Percentiles rank a stretch among this genome's conserved stretches.
phyloP scores from a whole-genome alignment of 2,329 filamentous ascomycete genomes.

The Pseudocercospora ulei region DNA sequence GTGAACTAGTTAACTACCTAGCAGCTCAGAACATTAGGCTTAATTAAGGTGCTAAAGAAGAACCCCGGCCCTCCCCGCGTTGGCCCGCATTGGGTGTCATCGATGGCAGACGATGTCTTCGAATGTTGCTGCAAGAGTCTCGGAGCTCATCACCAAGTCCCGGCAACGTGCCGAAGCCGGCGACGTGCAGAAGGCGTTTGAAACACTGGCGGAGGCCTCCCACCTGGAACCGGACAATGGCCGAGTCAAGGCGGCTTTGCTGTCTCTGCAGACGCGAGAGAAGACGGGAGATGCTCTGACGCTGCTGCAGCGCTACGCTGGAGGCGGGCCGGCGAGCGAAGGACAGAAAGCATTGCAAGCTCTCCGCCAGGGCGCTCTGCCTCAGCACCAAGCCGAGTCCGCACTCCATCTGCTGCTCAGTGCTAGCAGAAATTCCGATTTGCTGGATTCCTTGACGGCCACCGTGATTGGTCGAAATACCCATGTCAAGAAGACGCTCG shows the following conservation, averaged over 20 bases:
- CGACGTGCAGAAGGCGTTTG: conserved; percentile 36
- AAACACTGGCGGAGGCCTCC: conserved; percentile 39
- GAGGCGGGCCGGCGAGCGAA: conserved; percentile 33
- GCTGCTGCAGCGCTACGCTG: conserved; percentile 25
- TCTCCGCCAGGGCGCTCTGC: conserved; percentile 30
- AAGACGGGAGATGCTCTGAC: conserved; percentile 21
- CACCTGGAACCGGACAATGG: conserved; percentile 38
- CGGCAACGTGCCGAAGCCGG: conserved; percentile 22
- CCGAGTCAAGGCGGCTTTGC: conserved; percentile 37
- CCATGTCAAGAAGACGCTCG: conserved; percentile 38
- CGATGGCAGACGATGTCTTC: conserved; percentile 27
- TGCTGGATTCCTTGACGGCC: conserved; percentile 38
- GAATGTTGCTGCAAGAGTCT: conserved; percentile 18
- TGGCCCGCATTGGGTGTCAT: conserved; percentile 15
- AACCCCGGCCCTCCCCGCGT: neutral
- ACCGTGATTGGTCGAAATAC: conserved; percentile 24
- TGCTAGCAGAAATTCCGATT: conserved; percentile 28
- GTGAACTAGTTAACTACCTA: no score
- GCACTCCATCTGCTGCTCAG: conserved; percentile 39
- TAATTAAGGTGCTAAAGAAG: no score
- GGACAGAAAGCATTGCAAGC: conserved; percentile 35
- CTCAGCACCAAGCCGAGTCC: conserved; percentile 35
- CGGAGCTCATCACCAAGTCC: conserved; percentile 23
- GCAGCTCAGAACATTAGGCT: no score
- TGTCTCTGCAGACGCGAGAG: conserved; percentile 33